Evolutionary conservation across 2,329 filamentous ascomycete genomes (phyloP).

Genomic region (Fusarium goolgardi): DNA sequence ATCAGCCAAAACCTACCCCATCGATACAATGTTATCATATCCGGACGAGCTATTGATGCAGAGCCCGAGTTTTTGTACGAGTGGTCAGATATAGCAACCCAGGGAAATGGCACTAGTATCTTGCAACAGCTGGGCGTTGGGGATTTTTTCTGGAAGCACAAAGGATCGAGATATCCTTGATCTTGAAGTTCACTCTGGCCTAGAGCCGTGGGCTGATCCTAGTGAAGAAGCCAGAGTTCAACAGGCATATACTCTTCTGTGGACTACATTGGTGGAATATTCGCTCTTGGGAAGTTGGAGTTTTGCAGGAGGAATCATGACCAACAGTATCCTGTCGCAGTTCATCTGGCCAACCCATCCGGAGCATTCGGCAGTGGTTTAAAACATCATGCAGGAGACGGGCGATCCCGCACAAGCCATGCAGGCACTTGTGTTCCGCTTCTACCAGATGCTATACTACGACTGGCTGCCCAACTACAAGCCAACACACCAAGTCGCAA

Average conservation of each 20-base stretch:
- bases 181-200: not conserved
- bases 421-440: not conserved
- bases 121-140: slow-evolving; percentile 10
- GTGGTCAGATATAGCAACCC: not conserved
- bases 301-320: not conserved
- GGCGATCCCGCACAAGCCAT: not conserved
- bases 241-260: not conserved
- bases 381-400: slow-evolving; percentile 4
- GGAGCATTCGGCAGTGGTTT: slow-evolving; percentile 7
- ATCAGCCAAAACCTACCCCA: slow-evolving; percentile 16
- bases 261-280: not conserved
- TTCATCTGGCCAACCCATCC: slow-evolving; percentile 6
- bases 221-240: not conserved
- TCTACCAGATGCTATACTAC: slow-evolving; percentile 15
- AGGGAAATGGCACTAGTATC: not conserved
- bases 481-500: not conserved
- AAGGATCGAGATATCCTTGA: slow-evolving; percentile 11
- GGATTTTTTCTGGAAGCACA: not conserved
- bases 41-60: not conserved
- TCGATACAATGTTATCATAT: slow-evolving; percentile 22
- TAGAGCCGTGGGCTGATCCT: not conserved
- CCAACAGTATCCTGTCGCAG: not conserved
- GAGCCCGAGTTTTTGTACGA: slow-evolving; percentile 12
- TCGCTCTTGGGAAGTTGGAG: slow-evolving; percentile 9
- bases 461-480: slow-evolving; percentile 2